Percentiles rank a stretch among this genome's conserved stretches.
These are phyloP conservation scores for Pisolithus thermaeus DNA, from an alignment of 1,284 basidiomycete genomes.

Conservation along the genomic window DNA sequence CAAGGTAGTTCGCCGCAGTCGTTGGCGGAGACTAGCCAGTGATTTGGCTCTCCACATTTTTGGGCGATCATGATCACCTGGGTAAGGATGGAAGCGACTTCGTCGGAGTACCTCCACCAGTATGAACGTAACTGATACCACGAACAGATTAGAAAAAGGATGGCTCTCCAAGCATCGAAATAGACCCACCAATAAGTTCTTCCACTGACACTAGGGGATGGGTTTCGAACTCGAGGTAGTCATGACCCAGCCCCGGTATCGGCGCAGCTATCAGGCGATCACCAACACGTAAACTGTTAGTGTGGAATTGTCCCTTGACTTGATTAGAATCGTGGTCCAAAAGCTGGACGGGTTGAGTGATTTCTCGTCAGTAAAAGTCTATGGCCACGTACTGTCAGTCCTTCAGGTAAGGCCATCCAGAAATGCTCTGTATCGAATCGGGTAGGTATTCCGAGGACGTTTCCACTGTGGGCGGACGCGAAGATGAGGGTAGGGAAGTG, in stretches of 20 bases:
- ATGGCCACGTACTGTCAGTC: constrained; percentile 37
- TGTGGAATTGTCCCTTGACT: constrained; percentile 42
- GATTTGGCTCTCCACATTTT: constrained; percentile 41
- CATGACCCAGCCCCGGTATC: constrained; percentile 39
- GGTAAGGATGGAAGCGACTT: constrained; percentile 43
- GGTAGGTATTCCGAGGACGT: constrained; percentile 48
- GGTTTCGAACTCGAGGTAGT: constrained; percentile 40
- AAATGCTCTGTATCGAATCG: constrained; percentile 50
- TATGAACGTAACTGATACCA: constrained; percentile 45
- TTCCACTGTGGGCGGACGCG: constrained; percentile 32
- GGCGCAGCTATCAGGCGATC: constrained; percentile 30
- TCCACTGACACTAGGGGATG: constrained; percentile 39
- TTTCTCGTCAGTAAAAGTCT: not conserved
- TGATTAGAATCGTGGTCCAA: constrained; percentile 42
- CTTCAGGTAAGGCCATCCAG: constrained; percentile 46
- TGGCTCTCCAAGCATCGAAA: not conserved
- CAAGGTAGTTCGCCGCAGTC: constrained; percentile 40
- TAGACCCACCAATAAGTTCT: constrained; percentile 42
- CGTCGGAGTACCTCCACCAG: constrained; percentile 54
- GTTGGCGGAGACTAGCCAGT: constrained; percentile 34
- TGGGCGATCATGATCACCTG: constrained; percentile 38
- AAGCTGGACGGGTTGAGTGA: constrained; percentile 29
- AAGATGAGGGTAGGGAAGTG: constrained; percentile 1
- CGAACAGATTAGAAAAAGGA: constrained; percentile 2
- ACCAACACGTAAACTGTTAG: constrained; percentile 35